A percentile compares a stretch with the other conserved stretches of the same genome.
Evolutionary conservation across 768 basidiomycete species (phyloP).

Genomic region (Amanita polypyramis): DNA sequence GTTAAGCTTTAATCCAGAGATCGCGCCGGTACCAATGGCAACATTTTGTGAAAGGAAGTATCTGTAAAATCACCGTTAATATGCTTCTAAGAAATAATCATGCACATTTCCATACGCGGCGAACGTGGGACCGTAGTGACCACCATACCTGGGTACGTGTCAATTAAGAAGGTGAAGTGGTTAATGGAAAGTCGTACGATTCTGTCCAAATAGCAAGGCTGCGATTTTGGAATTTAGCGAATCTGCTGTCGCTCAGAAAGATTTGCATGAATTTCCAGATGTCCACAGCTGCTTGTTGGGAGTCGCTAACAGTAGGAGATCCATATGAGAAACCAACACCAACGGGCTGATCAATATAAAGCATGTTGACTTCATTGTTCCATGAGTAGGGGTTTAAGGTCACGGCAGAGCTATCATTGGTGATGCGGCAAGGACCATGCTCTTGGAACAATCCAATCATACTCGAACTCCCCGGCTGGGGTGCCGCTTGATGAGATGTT

Average conservation of each 20-base stretch:
- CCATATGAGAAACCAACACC: slow-evolving; percentile 59
- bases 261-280: slow-evolving; percentile 59
- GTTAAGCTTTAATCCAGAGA: slow-evolving; percentile 35
- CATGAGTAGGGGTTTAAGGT: slow-evolving; percentile 52
- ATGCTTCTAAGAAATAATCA: too few relatives aligned
- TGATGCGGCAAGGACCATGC: slow-evolving; percentile 54
- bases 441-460: slow-evolving; percentile 67
- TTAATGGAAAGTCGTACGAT: neutral
- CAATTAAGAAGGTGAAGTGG: slow-evolving; percentile 16
- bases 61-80: too few relatives aligned
- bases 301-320: slow-evolving; percentile 45
- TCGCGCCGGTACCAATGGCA: slow-evolving; percentile 30
- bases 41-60: slow-evolving; percentile 50
- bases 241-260: slow-evolving; percentile 44
- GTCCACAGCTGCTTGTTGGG: slow-evolving; percentile 40
- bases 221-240: slow-evolving; percentile 39
- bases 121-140: slow-evolving; percentile 57
- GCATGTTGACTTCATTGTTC: slow-evolving; percentile 25
- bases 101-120: slow-evolving; percentile 30
- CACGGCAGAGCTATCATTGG: slow-evolving; percentile 40
- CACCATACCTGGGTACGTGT: slow-evolving; percentile 58
- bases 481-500: too few relatives aligned
- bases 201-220: slow-evolving; percentile 9
- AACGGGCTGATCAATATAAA: slow-evolving; percentile 64
- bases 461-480: slow-evolving; percentile 50